Conservation (phyloP, 2,329 filamentous ascomycete genomes). For the Ambrosiella cleistominuta region DNA sequence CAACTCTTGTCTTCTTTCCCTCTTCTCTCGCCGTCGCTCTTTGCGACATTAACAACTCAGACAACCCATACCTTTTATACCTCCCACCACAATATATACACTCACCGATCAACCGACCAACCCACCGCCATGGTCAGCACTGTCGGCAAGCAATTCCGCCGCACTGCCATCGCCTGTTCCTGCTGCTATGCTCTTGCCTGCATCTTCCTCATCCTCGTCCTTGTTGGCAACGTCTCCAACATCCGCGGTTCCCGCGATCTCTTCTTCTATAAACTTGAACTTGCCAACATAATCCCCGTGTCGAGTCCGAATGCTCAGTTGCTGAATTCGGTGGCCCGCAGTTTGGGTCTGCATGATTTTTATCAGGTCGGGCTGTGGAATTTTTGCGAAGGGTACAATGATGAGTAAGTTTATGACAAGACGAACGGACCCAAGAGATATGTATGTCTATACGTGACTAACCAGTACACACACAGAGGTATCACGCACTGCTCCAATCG, state of each 20-base stretch:
- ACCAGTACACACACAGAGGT: constrained; percentile 30
- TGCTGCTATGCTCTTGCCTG: constrained; percentile 56
- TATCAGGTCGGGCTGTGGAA: constrained; percentile 87
- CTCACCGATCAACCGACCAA: neutral
- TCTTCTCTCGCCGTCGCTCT: too few relatives aligned
- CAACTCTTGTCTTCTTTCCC: too few relatives aligned
- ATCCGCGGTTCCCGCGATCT: constrained; percentile 46
- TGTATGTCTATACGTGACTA: neutral
- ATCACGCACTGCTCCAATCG: constrained; percentile 62
- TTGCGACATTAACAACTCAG: too few relatives aligned
- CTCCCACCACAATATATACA: neutral
- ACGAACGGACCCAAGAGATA: neutral
- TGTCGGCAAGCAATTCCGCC: constrained; percentile 23
- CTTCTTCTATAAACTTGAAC: constrained; percentile 72
- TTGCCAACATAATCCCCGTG: constrained; percentile 63
- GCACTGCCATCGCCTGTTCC: constrained; percentile 46
- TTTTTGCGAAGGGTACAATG: constrained; percentile 72
- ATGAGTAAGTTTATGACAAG: constrained; percentile 27
- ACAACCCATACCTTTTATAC: too few relatives aligned
- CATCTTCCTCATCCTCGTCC: constrained; percentile 62
- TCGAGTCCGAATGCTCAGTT: constrained; percentile 54
- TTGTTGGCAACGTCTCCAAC: constrained; percentile 56
- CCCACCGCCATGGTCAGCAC: constrained; percentile 9
- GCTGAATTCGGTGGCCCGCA: constrained; percentile 75
- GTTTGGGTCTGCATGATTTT: constrained; percentile 79